Base-by-base conservation (phyloP, 306 rosid genomes). In the Alnus rubra region DNA sequence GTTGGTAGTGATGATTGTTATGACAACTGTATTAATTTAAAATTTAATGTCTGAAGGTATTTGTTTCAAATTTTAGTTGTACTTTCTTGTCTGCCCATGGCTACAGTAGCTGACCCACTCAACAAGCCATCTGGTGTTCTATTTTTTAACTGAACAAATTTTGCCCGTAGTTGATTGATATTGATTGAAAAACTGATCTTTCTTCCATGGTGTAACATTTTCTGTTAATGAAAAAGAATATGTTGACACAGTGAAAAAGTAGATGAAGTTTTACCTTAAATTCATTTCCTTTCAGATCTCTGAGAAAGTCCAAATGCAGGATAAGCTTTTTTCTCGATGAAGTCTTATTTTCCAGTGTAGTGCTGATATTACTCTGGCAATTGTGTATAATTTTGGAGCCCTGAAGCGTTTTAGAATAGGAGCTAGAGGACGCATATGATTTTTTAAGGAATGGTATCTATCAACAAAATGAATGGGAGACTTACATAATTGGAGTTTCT, bases 31-130 rank as follows among this genome's bases (percentile, higher is more conserved):
- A 33, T 64, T 64, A 6, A 37, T 39, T 64, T 64, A 15, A 33
- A 14, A 58, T 72, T 67, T 58, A 81, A 56, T 76, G 51, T 56
- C 30, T 74, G 74, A 56, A 42, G 10, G 14, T 84, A 71, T 73
- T 74, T 19, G 76, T 64, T 80, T 80, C 1, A 14, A 12, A 15
- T 64, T 35, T 7, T 64, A 37, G 19, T 64, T 64, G 15, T 64
- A 16, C 45, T 35, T 37, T 37, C 35, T 28, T 59, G 11, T 59
- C 65, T 59, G 35, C 5, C 35, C 37, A n/a, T 28, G 16, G 37
- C 35, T 59, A 59, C 65, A 23, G 15, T 28, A 19, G 37, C 16
- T 59, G 65, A 59, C 37, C 0, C 35, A 28, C 65, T 59, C 65
- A 56, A 56, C 33, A 59, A 28, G 65, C 10, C 37, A 23, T 28